A percentile compares a stretch with the other conserved stretches of the same genome.
These are phyloP conservation scores for Diutina pseudorugosa DNA, from an alignment of 1,139 yeast genomes.

Conservation along the genomic window DNA sequence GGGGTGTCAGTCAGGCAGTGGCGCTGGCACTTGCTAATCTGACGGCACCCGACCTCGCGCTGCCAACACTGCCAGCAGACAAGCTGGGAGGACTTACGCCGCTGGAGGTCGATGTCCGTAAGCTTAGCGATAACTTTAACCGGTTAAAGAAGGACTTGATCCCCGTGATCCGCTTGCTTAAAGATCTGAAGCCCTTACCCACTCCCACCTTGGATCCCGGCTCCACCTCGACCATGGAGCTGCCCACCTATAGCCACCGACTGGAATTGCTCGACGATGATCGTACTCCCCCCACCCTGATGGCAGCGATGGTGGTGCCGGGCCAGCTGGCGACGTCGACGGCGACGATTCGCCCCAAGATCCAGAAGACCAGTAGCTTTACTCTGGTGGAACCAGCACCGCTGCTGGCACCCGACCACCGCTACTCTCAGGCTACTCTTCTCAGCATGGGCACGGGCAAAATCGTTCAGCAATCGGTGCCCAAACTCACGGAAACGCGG, in stretches of 20 bases:
- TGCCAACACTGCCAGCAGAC: neutral
- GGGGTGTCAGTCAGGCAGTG: slow-evolving; percentile 17
- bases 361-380: neutral
- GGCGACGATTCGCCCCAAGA: neutral
- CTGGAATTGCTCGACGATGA: neutral
- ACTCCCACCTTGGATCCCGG: slow-evolving; percentile 34
- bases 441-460: slow-evolving; percentile 3
- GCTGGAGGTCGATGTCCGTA: slow-evolving; percentile 18
- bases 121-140: slow-evolving; percentile 35
- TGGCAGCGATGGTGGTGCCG: slow-evolving; percentile 1
- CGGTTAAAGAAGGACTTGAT: slow-evolving; percentile 40
- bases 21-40: slow-evolving; percentile 15
- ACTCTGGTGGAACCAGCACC: neutral
- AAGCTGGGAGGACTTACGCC: slow-evolving; percentile 5
- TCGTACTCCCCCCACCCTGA: neutral
- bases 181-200: slow-evolving; percentile 46
- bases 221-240: neutral
- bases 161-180: slow-evolving; percentile 38
- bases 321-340: too few species aligned
- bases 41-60: neutral
- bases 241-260: neutral
- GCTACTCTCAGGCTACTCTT: slow-evolving; percentile 3
- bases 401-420: neutral
- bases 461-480: slow-evolving; percentile 3
- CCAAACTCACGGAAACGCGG: slow-evolving; percentile 1